Base-by-base conservation (phyloP, 2,329 filamentous ascomycete genomes). In the Byssothecium circinans region DNA sequence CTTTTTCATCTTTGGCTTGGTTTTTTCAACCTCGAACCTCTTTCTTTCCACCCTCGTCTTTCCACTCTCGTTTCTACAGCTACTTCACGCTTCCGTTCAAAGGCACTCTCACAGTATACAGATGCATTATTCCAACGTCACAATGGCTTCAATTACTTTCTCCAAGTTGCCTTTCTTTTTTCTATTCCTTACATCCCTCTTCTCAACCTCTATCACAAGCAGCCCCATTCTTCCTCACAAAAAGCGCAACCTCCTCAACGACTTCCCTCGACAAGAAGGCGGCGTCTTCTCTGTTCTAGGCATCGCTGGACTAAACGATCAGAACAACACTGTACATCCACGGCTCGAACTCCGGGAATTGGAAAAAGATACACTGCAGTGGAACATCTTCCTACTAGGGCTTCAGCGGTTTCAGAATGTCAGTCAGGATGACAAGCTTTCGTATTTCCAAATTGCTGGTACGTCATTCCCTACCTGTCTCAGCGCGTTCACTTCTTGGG, bases 361-460 rank as follows among this genome's bases (percentile, higher is more conserved):
- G 53, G 73, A 81, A 43, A 80, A 88, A 43, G 69, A 76, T 14
- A 61, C 76, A 4, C 82, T 88, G 56, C 78, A 81, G 60, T 89
- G 85, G 82, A 89, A 88, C 62, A 71, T 94, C 36, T 94, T 86
- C 66, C 74, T 95, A 27, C 79, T 91, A 35, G 86, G 85, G 2
- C 75, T 92, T 49, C 81, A 80, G 60, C 82, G 84, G 72, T 83
- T 91, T 73, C 87, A 91, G 69, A 79, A 76, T 44, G 80, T 80
- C 30, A 74, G 83, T 50, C 86, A 90, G 67, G 73, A 77, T 15
- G 74, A 82, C 47, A 77, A 79, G 42, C 76, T 86, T 23, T 91
- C 88, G 32, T 94, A 84, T 75, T 94, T 89, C 69, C 82, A 88
- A 58, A 81, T 94, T 59, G 81, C 86, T 49, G 88, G 89, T 88